Evolutionary conservation across 2,329 filamentous ascomycete genomes (phyloP).

Genomic region (Sclerotinia nivalis): DNA sequence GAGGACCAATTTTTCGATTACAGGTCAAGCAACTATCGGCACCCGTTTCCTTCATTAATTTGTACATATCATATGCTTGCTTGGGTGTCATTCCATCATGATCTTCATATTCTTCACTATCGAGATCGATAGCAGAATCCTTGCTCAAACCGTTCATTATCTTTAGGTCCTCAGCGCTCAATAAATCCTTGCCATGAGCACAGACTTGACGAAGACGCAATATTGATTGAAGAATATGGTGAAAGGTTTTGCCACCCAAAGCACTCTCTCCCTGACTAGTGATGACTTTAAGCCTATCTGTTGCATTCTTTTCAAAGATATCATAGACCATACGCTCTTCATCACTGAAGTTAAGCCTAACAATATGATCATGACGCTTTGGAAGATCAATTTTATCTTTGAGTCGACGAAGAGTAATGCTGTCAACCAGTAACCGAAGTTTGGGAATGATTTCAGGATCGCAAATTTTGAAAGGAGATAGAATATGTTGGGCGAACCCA

Average conservation of each 20-base stretch:
- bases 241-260: slow-evolving; percentile 84
- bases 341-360: slow-evolving; percentile 72
- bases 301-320: slow-evolving; percentile 78
- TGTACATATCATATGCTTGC: slow-evolving; percentile 83
- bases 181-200: slow-evolving; percentile 88
- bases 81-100: slow-evolving; percentile 61
- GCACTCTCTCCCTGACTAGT: slow-evolving; percentile 63
- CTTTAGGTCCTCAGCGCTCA: slow-evolving; percentile 80
- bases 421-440: slow-evolving; percentile 85
- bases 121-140: slow-evolving; percentile 84
- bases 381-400: slow-evolving; percentile 91
- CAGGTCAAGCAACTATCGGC: slow-evolving; percentile 74
- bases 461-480: slow-evolving; percentile 82
- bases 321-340: slow-evolving; percentile 80
- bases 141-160: slow-evolving; percentile 78
- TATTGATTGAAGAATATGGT: slow-evolving; percentile 90
- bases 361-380: slow-evolving; percentile 68
- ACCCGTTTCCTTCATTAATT: slow-evolving; percentile 79
- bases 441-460: slow-evolving; percentile 83
- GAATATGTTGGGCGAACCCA: slow-evolving; percentile 77
- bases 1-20: slow-evolving; percentile 60
- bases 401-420: slow-evolving; percentile 86
- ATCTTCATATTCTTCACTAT: slow-evolving; percentile 64
- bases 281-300: slow-evolving; percentile 76
- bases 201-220: slow-evolving; percentile 86